Percentiles rank a stretch among this genome's conserved stretches.
phyloP scores from a whole-genome alignment of 345 rosid species.

The Murraya koenigii region DNA sequence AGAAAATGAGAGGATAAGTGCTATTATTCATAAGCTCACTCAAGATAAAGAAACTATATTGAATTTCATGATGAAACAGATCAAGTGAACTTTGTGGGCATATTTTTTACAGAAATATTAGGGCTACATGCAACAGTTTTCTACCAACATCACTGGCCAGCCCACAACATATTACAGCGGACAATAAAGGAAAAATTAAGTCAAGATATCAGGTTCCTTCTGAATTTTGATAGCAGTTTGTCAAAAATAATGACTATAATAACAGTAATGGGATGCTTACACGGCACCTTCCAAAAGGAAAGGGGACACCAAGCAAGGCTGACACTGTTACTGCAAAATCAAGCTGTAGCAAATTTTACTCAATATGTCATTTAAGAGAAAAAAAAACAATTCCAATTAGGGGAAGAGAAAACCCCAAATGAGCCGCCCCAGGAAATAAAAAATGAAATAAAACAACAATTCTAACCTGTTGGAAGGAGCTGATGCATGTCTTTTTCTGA shows the following conservation, averaged over 20 bases:
- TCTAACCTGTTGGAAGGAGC: conserved; percentile 81
- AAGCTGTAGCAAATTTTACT: conserved; percentile 52
- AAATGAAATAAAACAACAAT: conserved; percentile 6
- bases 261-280: conserved; percentile 55
- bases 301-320: conserved; percentile 82
- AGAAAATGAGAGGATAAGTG: neutral
- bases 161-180: neutral
- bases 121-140: neutral
- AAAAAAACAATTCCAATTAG: conserved; percentile 11
- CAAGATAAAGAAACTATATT: neutral
- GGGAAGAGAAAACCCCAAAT: conserved; percentile 11
- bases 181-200: neutral
- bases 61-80: neutral
- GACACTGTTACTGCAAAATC: conserved; percentile 93
- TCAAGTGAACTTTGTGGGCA: neutral
- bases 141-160: neutral
- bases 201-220: neutral
- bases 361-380: conserved; percentile 1
- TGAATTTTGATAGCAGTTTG: neutral
- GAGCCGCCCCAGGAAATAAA: too few species aligned
- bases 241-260: neutral
- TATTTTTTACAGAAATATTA: neutral
- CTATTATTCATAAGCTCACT: neutral
- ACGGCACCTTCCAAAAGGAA: conserved; percentile 98
- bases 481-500: conserved; percentile 48